phyloP scores from a whole-genome alignment of 345 rosid species.

The Rhizophora apiculata region DNA sequence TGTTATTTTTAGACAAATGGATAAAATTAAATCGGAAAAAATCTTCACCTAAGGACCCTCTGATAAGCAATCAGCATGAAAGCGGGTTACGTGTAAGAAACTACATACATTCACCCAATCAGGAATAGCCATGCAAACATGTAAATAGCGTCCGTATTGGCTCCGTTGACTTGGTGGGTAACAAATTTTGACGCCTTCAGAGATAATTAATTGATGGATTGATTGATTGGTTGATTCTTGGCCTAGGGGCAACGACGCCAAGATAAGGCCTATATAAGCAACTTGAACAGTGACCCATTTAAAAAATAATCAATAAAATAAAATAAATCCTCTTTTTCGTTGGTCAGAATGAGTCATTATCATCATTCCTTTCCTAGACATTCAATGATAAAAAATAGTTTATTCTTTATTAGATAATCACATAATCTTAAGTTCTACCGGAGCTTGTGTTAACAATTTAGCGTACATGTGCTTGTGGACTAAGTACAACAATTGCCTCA shows the following conservation, averaged over 20 bases:
- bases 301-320: not conserved
- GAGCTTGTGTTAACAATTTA: not conserved
- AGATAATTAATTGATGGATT: too few relatives aligned
- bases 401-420: not conserved
- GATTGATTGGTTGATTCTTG: too few relatives aligned
- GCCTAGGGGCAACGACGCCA: too few relatives aligned
- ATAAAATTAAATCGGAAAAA: slow-evolving; percentile 8
- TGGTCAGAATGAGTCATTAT: not conserved
- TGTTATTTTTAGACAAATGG: not conserved
- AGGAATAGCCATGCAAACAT: too few relatives aligned
- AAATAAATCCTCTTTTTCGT: not conserved
- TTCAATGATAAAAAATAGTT: not conserved
- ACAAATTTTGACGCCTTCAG: too few relatives aligned
- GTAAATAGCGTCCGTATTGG: too few relatives aligned
- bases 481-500: not conserved
- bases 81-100: not conserved
- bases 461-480: not conserved
- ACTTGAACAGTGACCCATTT: not conserved
- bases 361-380: not conserved
- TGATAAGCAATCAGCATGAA: not conserved
- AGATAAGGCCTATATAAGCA: not conserved
- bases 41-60: not conserved
- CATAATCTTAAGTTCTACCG: not conserved
- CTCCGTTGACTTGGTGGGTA: too few relatives aligned
- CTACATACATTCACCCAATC: not conserved